Evolutionary conservation across 805 yeast species (phyloP), one percentile per base, ranked within the genome.

Genomic region (Ogataea salicorniae): DNA sequence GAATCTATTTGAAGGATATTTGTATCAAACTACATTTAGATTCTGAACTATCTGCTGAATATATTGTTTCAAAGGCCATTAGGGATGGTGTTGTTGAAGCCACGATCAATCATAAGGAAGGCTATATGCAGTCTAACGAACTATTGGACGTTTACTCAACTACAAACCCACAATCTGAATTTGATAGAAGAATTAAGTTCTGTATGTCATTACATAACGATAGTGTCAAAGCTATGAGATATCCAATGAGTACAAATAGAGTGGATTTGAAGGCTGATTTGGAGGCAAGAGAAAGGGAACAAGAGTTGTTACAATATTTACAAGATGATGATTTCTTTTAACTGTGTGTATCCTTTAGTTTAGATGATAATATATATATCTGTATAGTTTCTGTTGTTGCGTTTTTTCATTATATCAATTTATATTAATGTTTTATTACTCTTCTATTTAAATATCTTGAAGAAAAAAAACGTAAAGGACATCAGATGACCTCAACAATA

Each of bases 1-100:
- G 81, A 64, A 94, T 94, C 51, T 87, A 97, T 4, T 76, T 94
- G 59, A 87, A 85, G 67, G 99, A 94, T 63, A 90, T 94, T 48
- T 94, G 99, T 68, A 78, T 94, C 59, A 88, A 92, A 63, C 78
- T 94, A 63, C 90, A 87, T 57, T 77, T 94, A 52, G 99, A 92
- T 60, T 83, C 91, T 42, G 99, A 94, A 71, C 91, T 94, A 62
- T 84, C 92, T 58, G 96, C 97, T 1, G 99, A 94, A 71, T 94
- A 92, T 66, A 90, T 94, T 66, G 96, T 94, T 20, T 88, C 97
- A 36, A 92, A 94, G 72, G 94, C 97, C 23, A 92, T 94, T 49
- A 83, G 96, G 61, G 99, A 94, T 65, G 97, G 96, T 50, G 98
- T 94, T 45, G 88, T 94, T 63, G 98, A 94, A 61, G 98, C 99